phyloP scores from a whole-genome alignment of 225 moss, liverwort and hornwort genomes.

The Bryoerythrophyllum caledonicum region DNA sequence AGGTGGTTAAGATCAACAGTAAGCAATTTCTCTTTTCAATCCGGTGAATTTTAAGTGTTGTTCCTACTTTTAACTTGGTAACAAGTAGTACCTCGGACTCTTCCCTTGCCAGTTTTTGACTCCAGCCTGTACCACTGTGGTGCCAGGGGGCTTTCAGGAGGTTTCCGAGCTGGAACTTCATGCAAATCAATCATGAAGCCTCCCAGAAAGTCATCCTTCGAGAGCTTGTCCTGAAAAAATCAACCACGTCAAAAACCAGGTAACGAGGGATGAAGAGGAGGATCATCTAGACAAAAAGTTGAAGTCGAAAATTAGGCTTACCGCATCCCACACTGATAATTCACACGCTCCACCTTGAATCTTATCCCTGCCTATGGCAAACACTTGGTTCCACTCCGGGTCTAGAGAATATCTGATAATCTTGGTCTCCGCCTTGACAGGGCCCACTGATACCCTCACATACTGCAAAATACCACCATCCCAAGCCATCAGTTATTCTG shows the following conservation, averaged over 20 bases:
- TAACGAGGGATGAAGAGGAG: no score
- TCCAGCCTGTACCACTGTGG: conserved; percentile 82
- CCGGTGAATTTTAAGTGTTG: no score
- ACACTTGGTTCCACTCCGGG: conserved; percentile 71
- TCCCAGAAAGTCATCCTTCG: conserved; percentile 80
- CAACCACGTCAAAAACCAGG: background rate
- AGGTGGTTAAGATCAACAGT: no score
- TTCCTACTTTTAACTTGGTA: background rate
- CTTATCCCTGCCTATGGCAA: conserved; percentile 72
- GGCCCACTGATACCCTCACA: conserved; percentile 53
- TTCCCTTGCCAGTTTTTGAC: conserved; percentile 64
- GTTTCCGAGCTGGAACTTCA: conserved; percentile 69
- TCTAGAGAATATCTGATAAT: conserved; percentile 46
- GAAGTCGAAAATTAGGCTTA: background rate
- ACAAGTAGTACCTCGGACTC: conserved; percentile 58
- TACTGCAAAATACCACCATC: conserved; percentile 35
- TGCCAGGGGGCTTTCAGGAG: conserved; percentile 70
- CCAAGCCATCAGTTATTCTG: background rate
- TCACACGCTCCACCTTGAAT: conserved; percentile 54
- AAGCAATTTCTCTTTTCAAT: no score
- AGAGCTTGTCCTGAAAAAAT: conserved; percentile 52
- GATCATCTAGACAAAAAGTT: no score
- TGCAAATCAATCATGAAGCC: conserved; percentile 60
- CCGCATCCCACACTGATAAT: conserved; percentile 67
- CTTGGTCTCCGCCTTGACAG: conserved; percentile 48